Percentiles rank a stretch among this genome's conserved stretches.
Evolutionary conservation across 78 protist genomes (phyloP).

Genomic region (Corallochytrium limacisporum): DNA sequence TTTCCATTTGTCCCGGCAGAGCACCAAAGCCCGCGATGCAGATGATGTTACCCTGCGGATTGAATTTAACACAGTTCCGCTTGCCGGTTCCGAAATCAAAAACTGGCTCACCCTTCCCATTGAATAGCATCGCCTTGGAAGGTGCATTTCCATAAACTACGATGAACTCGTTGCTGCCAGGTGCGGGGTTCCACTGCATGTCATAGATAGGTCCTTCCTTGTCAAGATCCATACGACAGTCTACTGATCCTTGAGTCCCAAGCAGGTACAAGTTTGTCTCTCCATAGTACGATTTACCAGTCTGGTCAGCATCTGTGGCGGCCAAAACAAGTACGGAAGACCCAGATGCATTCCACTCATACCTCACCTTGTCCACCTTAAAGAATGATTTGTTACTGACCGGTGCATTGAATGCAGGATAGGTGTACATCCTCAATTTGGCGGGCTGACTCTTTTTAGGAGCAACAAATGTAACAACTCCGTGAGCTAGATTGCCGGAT

Average conservation of each 20-base stretch:
- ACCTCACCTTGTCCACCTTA: no score
- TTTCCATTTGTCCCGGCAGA: constrained; percentile 36
- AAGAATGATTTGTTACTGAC: no score
- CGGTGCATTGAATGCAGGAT: no score
- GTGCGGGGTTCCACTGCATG: constrained; percentile 42
- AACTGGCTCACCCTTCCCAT: constrained; percentile 13
- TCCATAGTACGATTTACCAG: constrained; percentile 43
- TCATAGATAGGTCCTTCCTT: constrained; percentile 46
- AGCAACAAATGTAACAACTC: no score
- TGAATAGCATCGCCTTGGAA: constrained; percentile 25
- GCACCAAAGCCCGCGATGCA: constrained; percentile 46
- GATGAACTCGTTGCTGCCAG: constrained; percentile 7
- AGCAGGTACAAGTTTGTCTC: constrained; percentile 15
- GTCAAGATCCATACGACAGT: constrained; percentile 6
- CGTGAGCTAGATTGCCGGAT: no score
- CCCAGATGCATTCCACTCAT: no score
- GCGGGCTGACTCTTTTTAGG: no score
- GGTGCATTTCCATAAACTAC: constrained; percentile 42
- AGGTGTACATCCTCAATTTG: no score
- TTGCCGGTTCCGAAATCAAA: constrained; percentile 41
- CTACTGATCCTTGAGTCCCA: neutral
- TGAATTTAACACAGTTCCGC: constrained; percentile 32
- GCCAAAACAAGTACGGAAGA: no score
- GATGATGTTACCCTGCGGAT: constrained; percentile 1
- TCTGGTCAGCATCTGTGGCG: no score